These are phyloP conservation scores for Prototheca wickerhamii DNA, from an alignment of 163 green algal species.

Conservation along the genomic window DNA sequence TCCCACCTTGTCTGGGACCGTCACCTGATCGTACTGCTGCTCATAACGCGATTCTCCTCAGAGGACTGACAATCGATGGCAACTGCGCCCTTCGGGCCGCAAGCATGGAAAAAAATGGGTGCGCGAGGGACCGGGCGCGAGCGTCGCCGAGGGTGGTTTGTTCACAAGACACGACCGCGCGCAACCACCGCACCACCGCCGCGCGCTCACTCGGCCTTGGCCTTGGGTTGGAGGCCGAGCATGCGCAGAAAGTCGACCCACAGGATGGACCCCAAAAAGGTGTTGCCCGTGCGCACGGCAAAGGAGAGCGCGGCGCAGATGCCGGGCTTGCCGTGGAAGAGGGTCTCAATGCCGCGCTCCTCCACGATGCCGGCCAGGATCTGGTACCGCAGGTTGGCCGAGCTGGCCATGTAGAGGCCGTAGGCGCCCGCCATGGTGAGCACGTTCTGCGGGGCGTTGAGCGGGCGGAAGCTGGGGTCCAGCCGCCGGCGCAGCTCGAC, in stretches of 20 bases:
- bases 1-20: too few relatives aligned
- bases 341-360: constrained; percentile 86
- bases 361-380: constrained; percentile 87
- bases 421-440: constrained; percentile 69
- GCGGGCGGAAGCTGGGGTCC: constrained; percentile 61
- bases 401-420: constrained; percentile 88
- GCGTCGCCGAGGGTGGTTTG: neutral
- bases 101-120: neutral
- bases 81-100: too few relatives aligned
- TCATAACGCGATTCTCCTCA: too few relatives aligned
- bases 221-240: constrained; percentile 57
- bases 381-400: constrained; percentile 85
- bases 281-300: constrained; percentile 87
- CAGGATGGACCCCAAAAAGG: constrained; percentile 88
- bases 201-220: neutral
- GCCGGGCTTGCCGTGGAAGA: constrained; percentile 64
- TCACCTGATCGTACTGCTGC: too few relatives aligned
- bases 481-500: constrained; percentile 51
- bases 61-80: too few relatives aligned
- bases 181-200: neutral
- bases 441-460: constrained; percentile 72
- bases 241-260: constrained; percentile 89
- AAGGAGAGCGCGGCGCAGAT: constrained; percentile 76
- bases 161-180: neutral
- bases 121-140: neutral